Base-by-base conservation (phyloP, 1,284 basidiomycete genomes). In the Trametes versicolor region DNA sequence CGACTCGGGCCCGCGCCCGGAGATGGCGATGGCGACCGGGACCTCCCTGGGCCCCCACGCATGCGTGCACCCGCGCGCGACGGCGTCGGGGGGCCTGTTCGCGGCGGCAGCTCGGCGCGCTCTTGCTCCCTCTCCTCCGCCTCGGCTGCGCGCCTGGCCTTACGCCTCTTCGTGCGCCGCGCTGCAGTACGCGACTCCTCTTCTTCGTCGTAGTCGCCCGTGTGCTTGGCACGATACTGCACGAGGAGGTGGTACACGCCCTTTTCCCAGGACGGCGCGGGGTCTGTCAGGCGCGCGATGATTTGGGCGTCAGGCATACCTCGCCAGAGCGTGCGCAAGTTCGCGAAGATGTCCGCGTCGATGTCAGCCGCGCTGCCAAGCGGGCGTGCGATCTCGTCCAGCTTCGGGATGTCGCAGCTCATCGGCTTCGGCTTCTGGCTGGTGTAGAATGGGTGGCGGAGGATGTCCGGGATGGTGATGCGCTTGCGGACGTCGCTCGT, bases 251-350 rank as follows among this genome's bases (percentile, higher is more conserved):
- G 91, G 78, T 98, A 98, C 56, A 97, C 92, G 0, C 93, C 93
- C 78, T 98, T 98, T 77, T 97, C 94, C 94, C 94, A 96, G 25
- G 92, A 96, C 65, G 89, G 87, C 64, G 89, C 87, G 51, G 80
- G 73, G 70, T 81, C 86, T 50, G 85, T 82, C 55, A 98, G 81
- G 58, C 87, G 90, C 53, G 85, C 81, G 60, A 90, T 82, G 58
- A 98, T 89, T 32, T 91, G 88, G 5, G 86, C 83, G 64, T 96
- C 92, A 1, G 87, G 79, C 4, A 86, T 87, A 8, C 87, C 91
- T 64, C 92, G 88, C 96, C 97, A 99, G 29, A 99, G 84, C 7
- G 95, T 96, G 72, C 89, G 90, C 53, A 99, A 80, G 79, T 98
- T 99, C 34, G 87, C 88, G 74, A 99, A 88, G 71, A 99, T 95